These are phyloP conservation scores for Cucumis sativus DNA, from an alignment of 306 rosid species.

Conservation along the genomic window DNA sequence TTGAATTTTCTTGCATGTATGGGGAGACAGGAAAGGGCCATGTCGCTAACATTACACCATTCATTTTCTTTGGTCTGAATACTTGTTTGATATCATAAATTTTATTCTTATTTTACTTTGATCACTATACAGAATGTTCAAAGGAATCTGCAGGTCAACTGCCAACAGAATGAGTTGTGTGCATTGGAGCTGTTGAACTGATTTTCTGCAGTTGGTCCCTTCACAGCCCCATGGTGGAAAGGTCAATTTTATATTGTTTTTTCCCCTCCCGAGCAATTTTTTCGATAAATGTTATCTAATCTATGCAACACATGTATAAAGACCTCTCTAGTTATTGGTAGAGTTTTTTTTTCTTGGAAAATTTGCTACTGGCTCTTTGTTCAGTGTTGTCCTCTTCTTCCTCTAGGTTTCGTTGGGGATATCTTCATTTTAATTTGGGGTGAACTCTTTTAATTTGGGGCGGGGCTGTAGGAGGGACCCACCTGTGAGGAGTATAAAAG, in stretches of 20 bases:
- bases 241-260: background rate
- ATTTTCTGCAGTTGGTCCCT: background rate
- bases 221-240: background rate
- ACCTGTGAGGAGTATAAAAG: no score
- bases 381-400: no score
- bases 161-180: background rate
- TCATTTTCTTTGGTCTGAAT: background rate
- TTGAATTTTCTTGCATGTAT: background rate
- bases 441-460: no score
- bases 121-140: background rate
- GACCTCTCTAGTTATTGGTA: no score
- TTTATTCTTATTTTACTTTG: background rate
- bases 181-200: background rate
- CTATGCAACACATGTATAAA: background rate
- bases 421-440: no score
- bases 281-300: background rate
- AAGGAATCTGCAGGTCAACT: background rate
- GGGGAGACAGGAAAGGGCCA: background rate
- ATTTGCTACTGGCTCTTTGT: no score
- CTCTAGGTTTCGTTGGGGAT: no score
- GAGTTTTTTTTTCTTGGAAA: no score
- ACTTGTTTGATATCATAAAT: no score
- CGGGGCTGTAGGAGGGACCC: no score
- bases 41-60: background rate
- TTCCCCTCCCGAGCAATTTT: background rate